Evolutionary conservation across 192 early-diverging fungal species (phyloP).

Genomic region (Backusella tuberculispora): DNA sequence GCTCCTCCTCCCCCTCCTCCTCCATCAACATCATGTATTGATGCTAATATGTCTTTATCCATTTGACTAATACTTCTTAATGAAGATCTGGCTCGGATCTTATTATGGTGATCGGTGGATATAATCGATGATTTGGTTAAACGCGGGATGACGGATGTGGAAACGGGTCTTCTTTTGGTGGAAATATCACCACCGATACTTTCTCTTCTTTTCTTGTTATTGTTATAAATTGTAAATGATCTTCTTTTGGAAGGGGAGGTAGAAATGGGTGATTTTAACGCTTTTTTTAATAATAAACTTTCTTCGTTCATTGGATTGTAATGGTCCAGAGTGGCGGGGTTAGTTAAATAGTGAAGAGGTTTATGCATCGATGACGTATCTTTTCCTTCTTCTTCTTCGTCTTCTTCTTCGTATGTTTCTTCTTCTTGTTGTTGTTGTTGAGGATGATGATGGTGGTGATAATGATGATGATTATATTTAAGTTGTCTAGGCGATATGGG

Average conservation of each 20-base stretch:
- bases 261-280: constrained; percentile 1
- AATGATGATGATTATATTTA: neutral
- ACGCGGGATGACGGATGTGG: constrained; percentile 8
- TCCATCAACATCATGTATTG: neutral
- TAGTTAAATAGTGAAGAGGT: neutral
- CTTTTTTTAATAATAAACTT: constrained; percentile 16
- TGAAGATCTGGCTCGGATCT: neutral
- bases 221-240: neutral
- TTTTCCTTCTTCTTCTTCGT: neutral
- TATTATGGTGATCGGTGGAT: neutral
- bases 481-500: neutral
- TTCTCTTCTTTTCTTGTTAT: constrained; percentile 25
- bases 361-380: constrained; percentile 4
- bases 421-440: neutral
- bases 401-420: neutral
- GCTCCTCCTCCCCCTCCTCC: neutral
- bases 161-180: neutral
- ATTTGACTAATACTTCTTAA: constrained; percentile 17
- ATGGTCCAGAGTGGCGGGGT: neutral
- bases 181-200: constrained; percentile 21
- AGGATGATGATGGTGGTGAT: neutral
- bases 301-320: constrained; percentile 13
- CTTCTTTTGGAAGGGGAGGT: neutral
- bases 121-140: constrained; percentile 19
- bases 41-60: constrained; percentile 1